Conservation (phyloP, 2,329 filamentous ascomycete genomes). For the Cryphonectria japonica region DNA sequence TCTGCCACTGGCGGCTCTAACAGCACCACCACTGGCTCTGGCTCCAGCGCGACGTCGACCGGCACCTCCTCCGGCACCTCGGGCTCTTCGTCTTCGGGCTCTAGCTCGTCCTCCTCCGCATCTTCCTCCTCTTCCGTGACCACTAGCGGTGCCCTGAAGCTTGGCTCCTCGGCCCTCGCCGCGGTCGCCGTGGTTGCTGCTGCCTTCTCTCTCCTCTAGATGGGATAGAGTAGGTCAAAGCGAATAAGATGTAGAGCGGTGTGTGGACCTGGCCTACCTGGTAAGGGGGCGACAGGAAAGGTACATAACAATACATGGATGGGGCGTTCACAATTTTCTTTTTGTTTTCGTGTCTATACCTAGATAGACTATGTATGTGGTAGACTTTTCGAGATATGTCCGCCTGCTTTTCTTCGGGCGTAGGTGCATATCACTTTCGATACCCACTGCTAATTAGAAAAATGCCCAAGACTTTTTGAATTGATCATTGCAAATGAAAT, state of each 20-base stretch:
- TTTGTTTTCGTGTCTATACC: constrained; percentile 5
- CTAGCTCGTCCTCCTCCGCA: background rate
- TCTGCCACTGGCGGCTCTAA: constrained; percentile 27
- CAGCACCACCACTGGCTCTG: constrained; percentile 36
- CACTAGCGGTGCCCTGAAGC: constrained; percentile 26
- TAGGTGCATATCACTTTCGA: constrained; percentile 5
- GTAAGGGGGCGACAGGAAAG: background rate
- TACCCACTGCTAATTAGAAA: constrained; percentile 15
- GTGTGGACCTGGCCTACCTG: background rate
- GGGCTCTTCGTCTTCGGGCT: constrained; percentile 7
- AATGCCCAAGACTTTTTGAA: background rate
- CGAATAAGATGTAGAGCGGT: background rate
- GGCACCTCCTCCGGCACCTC: constrained; percentile 30
- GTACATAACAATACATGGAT: constrained; percentile 2
- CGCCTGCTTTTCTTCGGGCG: background rate
- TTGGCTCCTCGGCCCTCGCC: constrained; percentile 27
- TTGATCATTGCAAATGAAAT: background rate
- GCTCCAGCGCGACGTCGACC: constrained; percentile 32
- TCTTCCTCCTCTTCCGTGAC: constrained; percentile 18
- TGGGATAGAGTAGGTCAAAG: background rate
- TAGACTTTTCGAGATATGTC: background rate
- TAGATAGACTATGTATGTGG: background rate
- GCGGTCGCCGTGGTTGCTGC: constrained; percentile 25
- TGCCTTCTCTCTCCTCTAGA: constrained; percentile 26
- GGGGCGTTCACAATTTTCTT: constrained; percentile 5